Evolutionary conservation across 2,329 filamentous ascomycete species (phyloP), one percentile per base, ranked within the genome.

Genomic region (Aspergillus sp.): DNA sequence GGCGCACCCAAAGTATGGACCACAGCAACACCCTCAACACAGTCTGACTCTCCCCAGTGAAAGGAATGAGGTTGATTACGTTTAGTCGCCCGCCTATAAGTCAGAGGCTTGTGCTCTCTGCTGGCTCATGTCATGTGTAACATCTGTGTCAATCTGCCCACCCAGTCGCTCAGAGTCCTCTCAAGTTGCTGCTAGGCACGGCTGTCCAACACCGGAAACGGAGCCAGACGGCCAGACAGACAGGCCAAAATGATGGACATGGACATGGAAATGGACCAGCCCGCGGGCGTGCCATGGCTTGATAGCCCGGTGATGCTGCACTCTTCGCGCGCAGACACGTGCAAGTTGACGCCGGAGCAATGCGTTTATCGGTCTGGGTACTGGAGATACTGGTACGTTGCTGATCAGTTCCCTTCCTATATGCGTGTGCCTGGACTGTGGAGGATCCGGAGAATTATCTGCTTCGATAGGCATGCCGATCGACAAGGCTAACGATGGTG

Each of bases 321-420:
- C 54, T 73, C 70, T 8, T 68, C 66, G 34, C 61, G 69, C 12
- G 63, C 41, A 13, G 67, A 67, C 40, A 64, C 58, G 27, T 73
- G 70, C 59, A 69, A 61, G 20, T 46, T 73, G 60, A 68, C 66
- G 2, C 59, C 66, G 1, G 65, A 65, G 7, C 70, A 73, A 56
- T 73, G 70, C 55, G 66, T 58, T 22, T 72, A 70, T 61, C 66
- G 65, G 9, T 56, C 53, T 4, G 56, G 55, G 6, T 54, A 60
- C 33, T 73, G 70, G 70, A 57, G 69, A 60, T 70, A 71, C 46
- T 73, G 70, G 70, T 72, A 68, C 55, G 53, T 37, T 37, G 34
- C 34, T n/a, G 34, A 37, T 37, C 34, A 15, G 12, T 37, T 37
- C 34, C 34, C 4, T n/a, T 12, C 13, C 13, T 15, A 12, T 37